Evolutionary conservation across 1,139 yeast species (phyloP).

Genomic region (Candida sojae): DNA sequence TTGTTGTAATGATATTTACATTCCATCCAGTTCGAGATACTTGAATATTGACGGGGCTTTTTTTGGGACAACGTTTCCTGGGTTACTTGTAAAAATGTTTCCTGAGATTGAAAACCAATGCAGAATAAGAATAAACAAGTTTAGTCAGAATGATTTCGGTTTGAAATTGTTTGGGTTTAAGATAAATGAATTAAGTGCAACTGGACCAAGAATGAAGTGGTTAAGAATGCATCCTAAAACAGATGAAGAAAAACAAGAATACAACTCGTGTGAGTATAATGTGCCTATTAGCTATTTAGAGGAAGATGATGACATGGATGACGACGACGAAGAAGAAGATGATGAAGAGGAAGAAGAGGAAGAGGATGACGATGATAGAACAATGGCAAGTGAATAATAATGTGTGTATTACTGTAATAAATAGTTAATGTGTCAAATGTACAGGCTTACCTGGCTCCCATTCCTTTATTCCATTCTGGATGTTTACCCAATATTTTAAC

Average conservation of each 20-base stretch:
- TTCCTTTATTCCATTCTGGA: conserved; percentile 70
- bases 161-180: conserved; percentile 87
- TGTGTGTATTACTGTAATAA: conserved; percentile 4
- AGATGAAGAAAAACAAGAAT: conserved; percentile 59
- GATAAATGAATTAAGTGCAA: conserved; percentile 68
- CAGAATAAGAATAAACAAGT: conserved; percentile 50
- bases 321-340: conserved; percentile 24
- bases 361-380: conserved; percentile 38
- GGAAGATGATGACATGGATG: conserved; percentile 30
- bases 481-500: conserved; percentile 83
- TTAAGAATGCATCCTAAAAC: conserved; percentile 72
- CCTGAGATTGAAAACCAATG: conserved; percentile 70
- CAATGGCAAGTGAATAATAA: conserved; percentile 44
- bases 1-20: conserved; percentile 85
- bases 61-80: conserved; percentile 95
- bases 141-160: conserved; percentile 57
- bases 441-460: conserved; percentile 77
- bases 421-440: conserved; percentile 54
- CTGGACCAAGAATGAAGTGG: conserved; percentile 97
- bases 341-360: conserved; percentile 26
- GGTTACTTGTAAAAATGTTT: conserved; percentile 84
- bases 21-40: conserved; percentile 84
- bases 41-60: conserved; percentile 92
- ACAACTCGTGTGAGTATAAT: conserved; percentile 60
- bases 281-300: conserved; percentile 39